Evolutionary conservation across 768 basidiomycete species (phyloP).

Genomic region (Lentinula boryana): DNA sequence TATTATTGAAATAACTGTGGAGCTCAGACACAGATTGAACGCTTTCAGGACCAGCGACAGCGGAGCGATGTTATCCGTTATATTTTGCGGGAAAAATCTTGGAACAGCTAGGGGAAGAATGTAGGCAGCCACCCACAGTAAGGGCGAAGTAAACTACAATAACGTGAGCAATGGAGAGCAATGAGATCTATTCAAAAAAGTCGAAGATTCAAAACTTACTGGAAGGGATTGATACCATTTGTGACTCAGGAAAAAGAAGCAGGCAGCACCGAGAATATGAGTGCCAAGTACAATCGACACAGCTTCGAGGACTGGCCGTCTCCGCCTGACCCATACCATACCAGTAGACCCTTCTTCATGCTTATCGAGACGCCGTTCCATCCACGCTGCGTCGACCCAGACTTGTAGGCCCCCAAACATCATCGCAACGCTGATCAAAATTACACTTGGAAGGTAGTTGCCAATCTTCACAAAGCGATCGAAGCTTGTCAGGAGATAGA

Average conservation of each 20-base stretch:
- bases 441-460: constrained; percentile 80
- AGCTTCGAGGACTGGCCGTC: constrained; percentile 48
- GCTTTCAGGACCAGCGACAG: constrained; percentile 54
- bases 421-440: constrained; percentile 79
- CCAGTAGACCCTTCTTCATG: constrained; percentile 14
- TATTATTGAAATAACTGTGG: constrained; percentile 77
- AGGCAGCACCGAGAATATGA: constrained; percentile 45
- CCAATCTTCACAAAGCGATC: constrained; percentile 84
- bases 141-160: constrained; percentile 16
- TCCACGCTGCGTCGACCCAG: constrained; percentile 70
- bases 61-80: constrained; percentile 24
- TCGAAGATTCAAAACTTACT: constrained; percentile 25
- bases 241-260: constrained; percentile 45
- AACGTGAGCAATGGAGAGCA: background rate
- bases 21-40: constrained; percentile 76
- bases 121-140: constrained; percentile 23
- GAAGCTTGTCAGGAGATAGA: constrained; percentile 71
- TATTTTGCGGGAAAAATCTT: constrained; percentile 4
- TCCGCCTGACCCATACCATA: constrained; percentile 36
- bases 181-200: no score
- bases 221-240: constrained; percentile 35
- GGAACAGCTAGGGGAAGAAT: constrained; percentile 24
- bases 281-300: constrained; percentile 50
- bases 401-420: constrained; percentile 74
- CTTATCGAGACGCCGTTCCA: constrained; percentile 10